These are phyloP conservation scores for Dictyostelium discoideum DNA, from an alignment of 78 protist species.

Conservation along the genomic window DNA sequence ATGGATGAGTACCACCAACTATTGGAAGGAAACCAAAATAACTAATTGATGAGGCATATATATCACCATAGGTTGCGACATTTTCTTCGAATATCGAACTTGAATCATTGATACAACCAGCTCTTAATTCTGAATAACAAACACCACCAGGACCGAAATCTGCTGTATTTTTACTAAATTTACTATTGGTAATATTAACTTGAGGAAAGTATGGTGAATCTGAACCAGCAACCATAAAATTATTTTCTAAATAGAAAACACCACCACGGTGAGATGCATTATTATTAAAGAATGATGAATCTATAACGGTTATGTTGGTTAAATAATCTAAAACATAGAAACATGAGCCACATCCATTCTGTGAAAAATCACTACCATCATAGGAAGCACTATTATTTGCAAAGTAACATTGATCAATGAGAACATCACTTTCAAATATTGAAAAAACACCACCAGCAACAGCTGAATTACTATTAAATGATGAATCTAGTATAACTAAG, in stretches of 20 bases:
- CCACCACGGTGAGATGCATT: not conserved
- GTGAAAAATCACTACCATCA: not conserved
- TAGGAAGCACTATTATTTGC: not conserved
- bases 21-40: not conserved
- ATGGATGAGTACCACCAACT: not conserved
- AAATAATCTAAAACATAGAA: not conserved
- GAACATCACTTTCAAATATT: not conserved
- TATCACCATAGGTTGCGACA: slow-evolving; percentile 15
- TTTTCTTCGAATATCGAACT: not conserved
- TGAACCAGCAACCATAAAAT: too few relatives aligned
- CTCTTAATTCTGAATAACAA: not conserved
- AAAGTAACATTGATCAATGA: not conserved
- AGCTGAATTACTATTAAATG: not conserved
- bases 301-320: not conserved
- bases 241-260: not conserved
- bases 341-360: not conserved
- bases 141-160: slow-evolving; percentile 54
- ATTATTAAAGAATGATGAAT: not conserved
- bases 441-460: not conserved
- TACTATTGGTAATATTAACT: not conserved
- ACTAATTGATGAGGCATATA: not conserved
- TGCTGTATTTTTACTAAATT: not conserved
- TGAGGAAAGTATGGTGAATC: not conserved
- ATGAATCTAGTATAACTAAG: not conserved
- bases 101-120: not conserved